Evolutionary conservation across 176 grass and related monocot species (phyloP), one percentile per base, ranked within the genome.

Genomic region (Carex pumila): DNA sequence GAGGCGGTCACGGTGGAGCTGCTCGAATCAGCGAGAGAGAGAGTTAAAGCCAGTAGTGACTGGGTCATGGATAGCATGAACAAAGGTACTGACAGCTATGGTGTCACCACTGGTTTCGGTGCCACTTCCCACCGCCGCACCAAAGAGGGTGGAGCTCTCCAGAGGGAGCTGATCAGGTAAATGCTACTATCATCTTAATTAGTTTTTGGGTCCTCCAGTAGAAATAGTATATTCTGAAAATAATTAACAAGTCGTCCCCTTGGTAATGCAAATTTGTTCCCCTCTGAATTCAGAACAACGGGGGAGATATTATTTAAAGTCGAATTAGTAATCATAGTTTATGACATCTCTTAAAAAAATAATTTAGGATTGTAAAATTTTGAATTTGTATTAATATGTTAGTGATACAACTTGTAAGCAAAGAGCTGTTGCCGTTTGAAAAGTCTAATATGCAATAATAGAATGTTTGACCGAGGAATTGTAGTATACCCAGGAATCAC

Each of bases 41-140:
- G 93, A 39, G 93, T 94, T 65, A 90, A 81, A 61, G 93, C 93
- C 67, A 94, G 93, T 87, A 94, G 88, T 86, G 87, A 88, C 55
- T 95, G 93, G 93, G 88, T 95, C 84, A 82, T 95, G 82, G 76
- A 85, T 34, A 92, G 93, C 88, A 79, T 95, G 85, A 79, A 78
- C 56, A 84, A 86, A 76, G 93, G 93, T 78, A 91, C 85, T 69
- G 93, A 95, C 62, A 92, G 89, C 83, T 92, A 92, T 73, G 93
- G 93, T 7, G 89, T 95, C 79, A 95, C 93, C 83, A 92, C 93
- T 29, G 93, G 93, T 0, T 95, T 95, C 72, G 93, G 93, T 4
- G 93, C 90, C 82, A 91, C 90, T n/a, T 95, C 90, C 0, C 93
- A 95, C 83, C 81, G 88, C 32, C 87, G 93, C 69, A 95, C 90